These are phyloP conservation scores for Piloderma croceum DNA, from an alignment of 768 basidiomycete species.

Conservation along the genomic window DNA sequence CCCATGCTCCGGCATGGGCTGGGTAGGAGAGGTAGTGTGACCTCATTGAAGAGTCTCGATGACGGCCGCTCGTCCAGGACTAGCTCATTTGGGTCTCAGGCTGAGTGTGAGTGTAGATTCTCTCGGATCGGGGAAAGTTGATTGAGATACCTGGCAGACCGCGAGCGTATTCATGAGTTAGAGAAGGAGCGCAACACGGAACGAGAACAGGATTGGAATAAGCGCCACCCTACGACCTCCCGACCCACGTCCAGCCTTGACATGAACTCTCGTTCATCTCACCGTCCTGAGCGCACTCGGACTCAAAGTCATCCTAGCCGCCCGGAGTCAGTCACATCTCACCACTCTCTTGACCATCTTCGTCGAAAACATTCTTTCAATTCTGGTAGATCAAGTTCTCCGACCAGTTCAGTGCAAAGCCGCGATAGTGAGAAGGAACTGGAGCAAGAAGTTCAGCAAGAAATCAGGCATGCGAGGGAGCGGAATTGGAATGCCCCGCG, in stretches of 20 bases:
- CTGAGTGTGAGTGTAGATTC: slow-evolving; percentile 41
- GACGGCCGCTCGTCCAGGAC: slow-evolving; percentile 36
- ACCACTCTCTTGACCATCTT: slow-evolving; percentile 27
- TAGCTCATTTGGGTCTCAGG: slow-evolving; percentile 43
- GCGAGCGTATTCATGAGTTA: slow-evolving; percentile 36
- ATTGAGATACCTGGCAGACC: slow-evolving; percentile 30
- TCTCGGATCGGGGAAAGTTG: slow-evolving; percentile 4
- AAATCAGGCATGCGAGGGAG: slow-evolving; percentile 47
- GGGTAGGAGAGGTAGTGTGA: slow-evolving; percentile 32
- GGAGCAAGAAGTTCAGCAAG: slow-evolving; percentile 26
- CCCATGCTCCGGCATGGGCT: neutral
- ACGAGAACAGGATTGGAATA: slow-evolving; percentile 55
- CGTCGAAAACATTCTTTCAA: slow-evolving; percentile 28
- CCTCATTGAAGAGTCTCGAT: slow-evolving; percentile 39
- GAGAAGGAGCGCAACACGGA: slow-evolving; percentile 42
- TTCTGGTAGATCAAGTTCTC: slow-evolving; percentile 39
- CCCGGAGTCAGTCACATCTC: slow-evolving; percentile 35
- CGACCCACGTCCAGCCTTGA: slow-evolving; percentile 43
- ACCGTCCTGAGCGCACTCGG: slow-evolving; percentile 24
- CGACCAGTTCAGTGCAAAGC: slow-evolving; percentile 31
- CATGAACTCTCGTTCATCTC: slow-evolving; percentile 24
- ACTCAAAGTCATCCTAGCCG: slow-evolving; percentile 35
- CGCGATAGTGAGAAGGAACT: slow-evolving; percentile 28
- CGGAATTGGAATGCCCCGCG: slow-evolving; percentile 69
- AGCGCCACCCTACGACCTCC: slow-evolving; percentile 28